phyloP scores from a whole-genome alignment of 2,329 filamentous ascomycete genomes.

The Aspergillus texensis region DNA sequence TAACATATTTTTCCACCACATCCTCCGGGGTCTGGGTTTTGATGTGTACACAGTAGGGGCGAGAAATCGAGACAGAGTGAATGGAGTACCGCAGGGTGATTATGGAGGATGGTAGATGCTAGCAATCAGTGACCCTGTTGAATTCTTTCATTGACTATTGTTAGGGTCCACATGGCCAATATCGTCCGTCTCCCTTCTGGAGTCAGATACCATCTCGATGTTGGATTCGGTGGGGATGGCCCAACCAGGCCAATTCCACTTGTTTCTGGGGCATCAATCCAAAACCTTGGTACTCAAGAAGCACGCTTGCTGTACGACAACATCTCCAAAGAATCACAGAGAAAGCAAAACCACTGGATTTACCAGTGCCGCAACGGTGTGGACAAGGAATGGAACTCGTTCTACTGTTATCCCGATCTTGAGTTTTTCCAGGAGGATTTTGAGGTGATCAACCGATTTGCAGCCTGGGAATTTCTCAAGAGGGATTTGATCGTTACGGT shows the following conservation, averaged over 20 bases:
- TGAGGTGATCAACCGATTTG: slow-evolving; percentile 44
- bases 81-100: slow-evolving; percentile 32
- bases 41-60: slow-evolving; percentile 56
- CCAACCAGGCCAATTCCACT: slow-evolving; percentile 60
- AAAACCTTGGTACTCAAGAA: slow-evolving; percentile 59
- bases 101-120: slow-evolving; percentile 27
- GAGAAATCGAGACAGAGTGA: slow-evolving; percentile 38
- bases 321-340: slow-evolving; percentile 48
- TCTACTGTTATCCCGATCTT: slow-evolving; percentile 45
- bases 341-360: slow-evolving; percentile 57
- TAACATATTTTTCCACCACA: slow-evolving; percentile 57
- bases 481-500: slow-evolving; percentile 36
- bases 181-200: slow-evolving; percentile 55
- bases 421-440: slow-evolving; percentile 46
- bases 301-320: slow-evolving; percentile 54
- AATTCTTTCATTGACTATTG: background rate
- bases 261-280: slow-evolving; percentile 40
- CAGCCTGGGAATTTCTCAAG: slow-evolving; percentile 36
- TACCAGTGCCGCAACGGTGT: slow-evolving; percentile 45
- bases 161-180: slow-evolving; percentile 58
- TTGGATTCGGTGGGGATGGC: slow-evolving; percentile 65
- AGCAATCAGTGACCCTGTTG: fast-evolving
- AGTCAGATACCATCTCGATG: slow-evolving; percentile 57
- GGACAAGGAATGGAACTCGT: slow-evolving; percentile 43
- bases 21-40: slow-evolving; percentile 57